Evolutionary conservation across 2,329 filamentous ascomycete genomes (phyloP), one percentile per base, ranked within the genome.

Genomic region (Fusarium subglutinans): DNA sequence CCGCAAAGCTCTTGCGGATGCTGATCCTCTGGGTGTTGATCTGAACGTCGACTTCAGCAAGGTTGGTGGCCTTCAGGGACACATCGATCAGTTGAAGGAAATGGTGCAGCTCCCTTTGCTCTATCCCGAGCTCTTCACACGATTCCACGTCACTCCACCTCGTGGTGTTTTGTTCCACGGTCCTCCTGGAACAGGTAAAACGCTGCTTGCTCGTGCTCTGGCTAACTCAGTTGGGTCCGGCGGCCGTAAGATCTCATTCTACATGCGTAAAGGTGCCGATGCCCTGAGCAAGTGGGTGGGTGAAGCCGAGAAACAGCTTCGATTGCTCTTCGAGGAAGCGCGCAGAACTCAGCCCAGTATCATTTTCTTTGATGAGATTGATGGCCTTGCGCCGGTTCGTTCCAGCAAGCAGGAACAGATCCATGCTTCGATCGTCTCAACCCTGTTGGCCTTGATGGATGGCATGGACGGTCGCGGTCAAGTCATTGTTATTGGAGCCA

Each of bases 321-420:
- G 96, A 51, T 85, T 98, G 65, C 88, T 99, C 10, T 99, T 99
- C 74, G 96, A 98, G 78, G 96, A 99, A 83, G 96, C 96, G 22
- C 90, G 96, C 70, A 96, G 95, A 81, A 98, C 93, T 4, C 96
- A 99, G 79, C 96, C 96, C 0, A 98, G 96, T 82, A 99, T 99
- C 83, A 99, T 99, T 82, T 99, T 99, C 86, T 98, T 99, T 77
- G 96, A 99, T 81, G 96, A 99, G 82, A 99, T 99, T 76, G 96
- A 99, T 84, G 96, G 96, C 63, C 87, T 99, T 73, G 96, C 96
- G 6, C 97, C 96, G 58, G 96, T 98, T 40, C 90, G 96, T 77
- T 98, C 96, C 18, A 98, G 96, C 83, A 98, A 98, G 82, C 96
- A 98, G 84, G 96, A 99, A 81, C 96, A 99, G 83, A 98, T 98